Conservation (phyloP, 352 stramenopile genomes). For the Phytophthora rubi region DNA sequence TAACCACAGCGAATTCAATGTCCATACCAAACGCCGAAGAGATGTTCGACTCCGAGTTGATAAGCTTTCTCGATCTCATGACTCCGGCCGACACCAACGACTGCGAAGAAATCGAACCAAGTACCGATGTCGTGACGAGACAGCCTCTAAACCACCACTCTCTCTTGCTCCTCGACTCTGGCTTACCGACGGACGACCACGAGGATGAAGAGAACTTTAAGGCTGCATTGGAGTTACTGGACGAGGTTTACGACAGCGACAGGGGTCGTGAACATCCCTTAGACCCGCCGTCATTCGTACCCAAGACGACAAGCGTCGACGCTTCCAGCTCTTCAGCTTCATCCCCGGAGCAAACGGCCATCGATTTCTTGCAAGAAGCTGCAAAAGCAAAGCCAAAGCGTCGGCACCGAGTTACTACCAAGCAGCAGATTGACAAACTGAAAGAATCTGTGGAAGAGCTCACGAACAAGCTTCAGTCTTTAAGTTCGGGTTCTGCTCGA, state of each 20-base stretch:
- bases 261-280: not conserved
- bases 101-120: not conserved
- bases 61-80: not conserved
- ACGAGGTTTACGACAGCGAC: conserved; percentile 2
- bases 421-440: conserved; percentile 19
- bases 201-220: conserved; percentile 5
- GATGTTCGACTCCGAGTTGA: not conserved
- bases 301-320: not conserved
- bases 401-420: conserved; percentile 10
- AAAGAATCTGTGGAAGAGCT: conserved; percentile 12
- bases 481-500: not conserved
- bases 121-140: no score
- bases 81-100: not conserved
- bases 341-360: not conserved
- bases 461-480: conserved; percentile 4
- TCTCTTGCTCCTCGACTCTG: not conserved
- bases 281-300: no score
- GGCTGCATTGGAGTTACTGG: conserved; percentile 16
- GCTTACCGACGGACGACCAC: not conserved
- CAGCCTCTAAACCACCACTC: not conserved
- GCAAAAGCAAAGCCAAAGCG: not conserved
- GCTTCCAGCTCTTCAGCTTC: conserved; percentile 12
- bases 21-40: not conserved
- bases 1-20: not conserved
- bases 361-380: not conserved